These are phyloP conservation scores for Cladosporium sp. DNA, from an alignment of 2,329 filamentous ascomycete genomes.

Conservation along the genomic window DNA sequence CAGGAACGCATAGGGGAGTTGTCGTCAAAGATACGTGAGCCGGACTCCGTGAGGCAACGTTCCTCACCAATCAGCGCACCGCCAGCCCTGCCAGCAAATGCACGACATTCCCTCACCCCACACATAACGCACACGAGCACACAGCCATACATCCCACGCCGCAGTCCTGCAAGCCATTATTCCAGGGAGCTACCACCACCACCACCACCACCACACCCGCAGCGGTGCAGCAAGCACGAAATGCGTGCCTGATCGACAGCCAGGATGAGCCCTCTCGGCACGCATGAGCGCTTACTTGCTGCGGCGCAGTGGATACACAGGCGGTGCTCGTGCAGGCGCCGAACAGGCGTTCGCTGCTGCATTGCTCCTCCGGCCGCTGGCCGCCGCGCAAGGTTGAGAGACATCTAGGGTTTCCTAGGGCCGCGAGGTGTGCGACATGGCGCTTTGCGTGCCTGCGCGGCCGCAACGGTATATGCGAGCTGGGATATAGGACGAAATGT, in stretches of 20 bases:
- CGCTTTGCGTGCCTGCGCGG: neutral
- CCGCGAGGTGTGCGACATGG: constrained; percentile 1
- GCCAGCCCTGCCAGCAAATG: neutral
- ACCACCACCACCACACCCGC: neutral
- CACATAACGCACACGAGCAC: neutral
- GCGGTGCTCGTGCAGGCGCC: constrained; percentile 11
- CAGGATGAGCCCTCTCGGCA: neutral
- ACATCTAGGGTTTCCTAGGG: neutral
- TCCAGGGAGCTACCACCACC: neutral
- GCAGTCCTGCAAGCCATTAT: neutral
- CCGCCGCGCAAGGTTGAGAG: constrained; percentile 4
- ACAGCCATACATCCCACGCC: neutral
- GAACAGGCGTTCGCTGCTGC: constrained; percentile 11
- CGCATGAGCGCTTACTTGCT: constrained; percentile 7
- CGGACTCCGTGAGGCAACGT: neutral
- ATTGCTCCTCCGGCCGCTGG: neutral
- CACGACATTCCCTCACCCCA: neutral
- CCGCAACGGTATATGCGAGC: constrained; percentile 6
- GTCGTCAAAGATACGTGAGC: neutral
- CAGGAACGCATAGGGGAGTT: neutral
- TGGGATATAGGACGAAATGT: constrained; percentile 8
- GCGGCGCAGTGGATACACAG: neutral
- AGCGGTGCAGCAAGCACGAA: neutral
- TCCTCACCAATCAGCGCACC: neutral
- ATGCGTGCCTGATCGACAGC: constrained; percentile 16